Conservation (phyloP, 78 protist genomes). For the Cavenderia fasciculata region DNA sequence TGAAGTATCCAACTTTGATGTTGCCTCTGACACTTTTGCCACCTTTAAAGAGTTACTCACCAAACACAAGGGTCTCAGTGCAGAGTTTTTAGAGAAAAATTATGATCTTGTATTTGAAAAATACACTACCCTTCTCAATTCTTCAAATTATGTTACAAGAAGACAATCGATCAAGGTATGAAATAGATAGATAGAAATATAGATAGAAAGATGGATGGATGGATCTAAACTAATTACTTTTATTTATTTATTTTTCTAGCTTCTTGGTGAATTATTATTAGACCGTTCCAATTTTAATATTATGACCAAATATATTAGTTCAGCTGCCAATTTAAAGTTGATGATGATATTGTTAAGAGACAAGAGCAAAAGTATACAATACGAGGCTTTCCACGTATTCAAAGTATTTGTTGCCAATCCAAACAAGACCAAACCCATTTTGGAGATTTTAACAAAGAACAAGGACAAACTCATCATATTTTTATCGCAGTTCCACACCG, state of each 20-base stretch:
- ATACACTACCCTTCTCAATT: constrained; percentile 80
- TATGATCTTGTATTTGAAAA: constrained; percentile 84
- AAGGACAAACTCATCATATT: constrained; percentile 88
- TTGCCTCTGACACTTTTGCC: constrained; percentile 96
- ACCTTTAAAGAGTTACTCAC: constrained; percentile 93
- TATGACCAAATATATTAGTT: constrained; percentile 93
- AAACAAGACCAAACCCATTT: constrained; percentile 88
- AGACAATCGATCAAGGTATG: constrained; percentile 93
- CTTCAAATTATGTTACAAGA: constrained; percentile 92
- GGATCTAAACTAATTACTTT: neutral
- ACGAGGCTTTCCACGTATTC: constrained; percentile 98
- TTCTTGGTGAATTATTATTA: constrained; percentile 96
- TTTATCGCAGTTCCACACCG: constrained; percentile 92
- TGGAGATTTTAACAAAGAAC: constrained; percentile 92
- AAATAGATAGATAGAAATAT: neutral
- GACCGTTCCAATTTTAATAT: constrained; percentile 94
- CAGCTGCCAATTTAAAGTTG: constrained; percentile 86
- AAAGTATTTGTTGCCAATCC: constrained; percentile 99
- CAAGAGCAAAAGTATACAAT: constrained; percentile 90
- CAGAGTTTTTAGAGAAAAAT: constrained; percentile 83
- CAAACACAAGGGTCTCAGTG: constrained; percentile 85
- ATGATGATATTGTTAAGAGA: constrained; percentile 96
- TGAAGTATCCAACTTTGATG: constrained; percentile 91
- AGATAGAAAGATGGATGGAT: neutral
- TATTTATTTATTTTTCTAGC: constrained; percentile 16